Evolutionary conservation across 1,139 yeast genomes (phyloP).

Genomic region (Yamadazyma blattariae): DNA sequence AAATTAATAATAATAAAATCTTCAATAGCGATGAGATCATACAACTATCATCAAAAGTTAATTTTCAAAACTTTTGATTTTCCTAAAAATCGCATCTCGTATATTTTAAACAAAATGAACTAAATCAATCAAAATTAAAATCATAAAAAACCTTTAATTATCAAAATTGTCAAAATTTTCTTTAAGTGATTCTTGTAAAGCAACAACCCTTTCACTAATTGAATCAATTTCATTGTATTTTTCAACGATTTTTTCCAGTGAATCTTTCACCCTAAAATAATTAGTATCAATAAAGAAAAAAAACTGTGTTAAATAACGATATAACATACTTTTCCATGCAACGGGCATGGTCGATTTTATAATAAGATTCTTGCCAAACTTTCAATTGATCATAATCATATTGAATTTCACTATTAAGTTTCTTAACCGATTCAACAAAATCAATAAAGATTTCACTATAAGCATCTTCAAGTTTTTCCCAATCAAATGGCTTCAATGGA

Average conservation of each 20-base stretch:
- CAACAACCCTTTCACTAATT: background rate
- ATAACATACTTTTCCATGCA: slow-evolving; percentile 7
- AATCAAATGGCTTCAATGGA: slow-evolving; percentile 2
- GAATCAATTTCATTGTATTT: background rate
- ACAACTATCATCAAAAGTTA: too few relatives aligned
- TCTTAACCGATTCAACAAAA: slow-evolving; percentile 1
- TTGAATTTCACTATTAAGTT: slow-evolving; percentile 3
- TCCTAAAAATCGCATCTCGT: slow-evolving; percentile 1
- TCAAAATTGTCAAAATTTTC: slow-evolving; percentile 2
- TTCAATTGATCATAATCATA: slow-evolving; percentile 1
- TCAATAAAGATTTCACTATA: slow-evolving; percentile 2
- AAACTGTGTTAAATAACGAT: too few relatives aligned
- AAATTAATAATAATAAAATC: background rate
- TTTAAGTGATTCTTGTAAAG: slow-evolving; percentile 1
- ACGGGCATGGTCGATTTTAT: slow-evolving; percentile 4
- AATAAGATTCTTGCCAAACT: slow-evolving; percentile 6
- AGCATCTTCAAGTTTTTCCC: slow-evolving; percentile 3
- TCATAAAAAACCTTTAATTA: too few relatives aligned
- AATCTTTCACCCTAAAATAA: slow-evolving; percentile 1
- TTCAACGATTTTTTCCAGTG: background rate
- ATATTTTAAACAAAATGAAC: background rate
- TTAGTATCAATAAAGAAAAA: background rate
- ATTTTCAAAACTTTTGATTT: too few relatives aligned
- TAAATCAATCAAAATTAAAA: too few relatives aligned
- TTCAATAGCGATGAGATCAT: slow-evolving; percentile 1